Conservation (phyloP, 176 grass and related monocot genomes). For the Saccharum officinarum region DNA sequence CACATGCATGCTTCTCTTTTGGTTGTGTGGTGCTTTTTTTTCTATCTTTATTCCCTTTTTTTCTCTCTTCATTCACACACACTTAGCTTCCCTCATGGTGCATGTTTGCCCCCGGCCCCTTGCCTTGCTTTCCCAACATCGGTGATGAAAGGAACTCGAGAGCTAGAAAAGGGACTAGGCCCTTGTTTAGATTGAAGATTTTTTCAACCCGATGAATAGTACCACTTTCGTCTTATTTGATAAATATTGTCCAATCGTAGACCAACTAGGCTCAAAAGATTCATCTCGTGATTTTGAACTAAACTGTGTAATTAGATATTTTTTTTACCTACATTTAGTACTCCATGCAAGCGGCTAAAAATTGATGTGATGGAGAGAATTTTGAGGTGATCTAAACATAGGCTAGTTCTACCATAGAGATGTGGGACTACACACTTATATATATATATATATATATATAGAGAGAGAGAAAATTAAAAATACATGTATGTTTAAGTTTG, state of each 20-base stretch:
- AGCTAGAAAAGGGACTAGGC: conserved; percentile 56
- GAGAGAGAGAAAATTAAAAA: too few relatives aligned
- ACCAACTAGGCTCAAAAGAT: too few relatives aligned
- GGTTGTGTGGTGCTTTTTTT: conserved; percentile 19
- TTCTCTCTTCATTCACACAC: not conserved
- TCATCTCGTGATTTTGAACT: too few relatives aligned
- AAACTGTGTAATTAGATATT: too few relatives aligned
- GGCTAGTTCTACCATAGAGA: conserved; percentile 48
- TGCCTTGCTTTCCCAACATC: conserved; percentile 52
- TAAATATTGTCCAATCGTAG: too few relatives aligned
- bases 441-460: not conserved
- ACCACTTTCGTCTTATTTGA: too few relatives aligned
- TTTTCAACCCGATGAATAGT: too few relatives aligned
- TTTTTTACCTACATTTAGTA: too few relatives aligned
- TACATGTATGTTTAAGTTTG: conserved; percentile 15
- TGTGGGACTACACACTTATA: conserved; percentile 31
- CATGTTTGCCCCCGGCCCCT: conserved; percentile 1
- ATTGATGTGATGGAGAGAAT: too few relatives aligned
- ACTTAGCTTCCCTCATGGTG: conserved; percentile 27
- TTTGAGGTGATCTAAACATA: too few relatives aligned
- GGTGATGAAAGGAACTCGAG: conserved; percentile 54
- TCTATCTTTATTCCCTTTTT: not conserved
- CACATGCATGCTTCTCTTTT: not conserved
- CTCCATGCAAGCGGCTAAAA: too few relatives aligned
- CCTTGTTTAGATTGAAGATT: too few relatives aligned